Conservation (phyloP, 2,329 filamentous ascomycete genomes). For the Claviceps fusiformis region DNA sequence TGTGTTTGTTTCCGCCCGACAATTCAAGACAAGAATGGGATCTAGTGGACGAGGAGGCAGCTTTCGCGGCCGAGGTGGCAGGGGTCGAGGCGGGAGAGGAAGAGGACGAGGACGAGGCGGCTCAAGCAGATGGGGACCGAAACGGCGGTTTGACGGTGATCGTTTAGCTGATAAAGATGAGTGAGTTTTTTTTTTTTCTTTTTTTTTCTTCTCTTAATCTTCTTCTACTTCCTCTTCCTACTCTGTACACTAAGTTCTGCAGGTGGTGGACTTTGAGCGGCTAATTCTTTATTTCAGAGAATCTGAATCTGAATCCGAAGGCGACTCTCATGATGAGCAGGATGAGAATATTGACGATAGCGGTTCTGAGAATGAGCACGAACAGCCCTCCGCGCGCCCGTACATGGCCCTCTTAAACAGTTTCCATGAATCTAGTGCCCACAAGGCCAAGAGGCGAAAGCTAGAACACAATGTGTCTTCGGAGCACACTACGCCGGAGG, state of each 20-base stretch:
- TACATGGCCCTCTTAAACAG: constrained; percentile 48
- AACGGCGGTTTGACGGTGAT: constrained; percentile 22
- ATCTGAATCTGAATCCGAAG: constrained; percentile 6
- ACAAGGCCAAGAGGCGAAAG: constrained; percentile 44
- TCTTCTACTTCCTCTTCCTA: not conserved
- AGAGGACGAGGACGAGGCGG: constrained; percentile 17
- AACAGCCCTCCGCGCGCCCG: constrained; percentile 28
- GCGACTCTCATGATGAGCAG: constrained; percentile 18
- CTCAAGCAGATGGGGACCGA: constrained; percentile 23
- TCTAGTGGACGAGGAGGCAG: constrained; percentile 21
- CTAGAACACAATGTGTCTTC: constrained; percentile 25
- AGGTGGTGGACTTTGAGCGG: not conserved
- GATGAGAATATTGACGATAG: constrained; percentile 25
- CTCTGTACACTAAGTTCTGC: not conserved
- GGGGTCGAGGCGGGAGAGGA: constrained; percentile 13
- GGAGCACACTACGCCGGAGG: constrained; percentile 10
- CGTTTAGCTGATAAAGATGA: constrained; percentile 23
- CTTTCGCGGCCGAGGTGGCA: constrained; percentile 19
- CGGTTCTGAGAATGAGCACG: constrained; percentile 30
- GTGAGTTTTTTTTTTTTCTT: constrained; percentile 13
- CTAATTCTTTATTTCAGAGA: constrained; percentile 5
- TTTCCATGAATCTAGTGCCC: constrained; percentile 31
- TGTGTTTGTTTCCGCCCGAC: not conserved
- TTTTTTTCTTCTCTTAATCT: not conserved
- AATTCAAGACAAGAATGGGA: constrained; percentile 16